phyloP scores from a whole-genome alignment of 2,329 filamentous ascomycete species.

The Calonectria hongkongensis region DNA sequence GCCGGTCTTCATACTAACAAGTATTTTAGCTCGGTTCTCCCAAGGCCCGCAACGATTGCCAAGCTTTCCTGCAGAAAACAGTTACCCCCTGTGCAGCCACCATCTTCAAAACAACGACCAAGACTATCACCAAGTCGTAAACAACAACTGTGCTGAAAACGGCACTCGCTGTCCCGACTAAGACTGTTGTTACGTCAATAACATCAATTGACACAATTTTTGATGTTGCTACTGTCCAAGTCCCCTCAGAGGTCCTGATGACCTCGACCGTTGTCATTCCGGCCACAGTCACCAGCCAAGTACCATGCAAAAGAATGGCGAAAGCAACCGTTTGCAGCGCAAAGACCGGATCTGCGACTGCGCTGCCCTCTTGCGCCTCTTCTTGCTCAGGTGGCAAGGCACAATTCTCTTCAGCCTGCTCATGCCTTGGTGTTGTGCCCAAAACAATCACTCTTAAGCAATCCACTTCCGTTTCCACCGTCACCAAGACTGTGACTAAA shows the following conservation, averaged over 20 bases:
- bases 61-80: not conserved
- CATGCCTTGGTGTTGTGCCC: not conserved
- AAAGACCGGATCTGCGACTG: not conserved
- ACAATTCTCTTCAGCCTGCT: not conserved
- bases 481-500: not conserved
- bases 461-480: not conserved
- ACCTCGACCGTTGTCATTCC: not conserved
- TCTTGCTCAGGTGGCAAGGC: not conserved
- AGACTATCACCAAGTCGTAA: not conserved
- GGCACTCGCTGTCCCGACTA: not conserved
- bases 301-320: not conserved
- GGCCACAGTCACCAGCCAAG: not conserved
- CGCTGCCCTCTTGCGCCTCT: not conserved
- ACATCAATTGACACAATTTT: not conserved
- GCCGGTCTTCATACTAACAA: too few relatives aligned
- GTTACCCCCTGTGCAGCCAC: not conserved
- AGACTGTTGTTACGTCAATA: not conserved
- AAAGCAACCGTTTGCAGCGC: not conserved
- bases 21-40: too few relatives aligned
- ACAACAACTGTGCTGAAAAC: not conserved
- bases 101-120: not conserved
- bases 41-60: not conserved
- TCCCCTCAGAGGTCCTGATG: not conserved
- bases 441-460: not conserved
- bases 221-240: not conserved